Conservation (phyloP, 768 basidiomycete genomes). For the Holtermannia corniformis region DNA sequence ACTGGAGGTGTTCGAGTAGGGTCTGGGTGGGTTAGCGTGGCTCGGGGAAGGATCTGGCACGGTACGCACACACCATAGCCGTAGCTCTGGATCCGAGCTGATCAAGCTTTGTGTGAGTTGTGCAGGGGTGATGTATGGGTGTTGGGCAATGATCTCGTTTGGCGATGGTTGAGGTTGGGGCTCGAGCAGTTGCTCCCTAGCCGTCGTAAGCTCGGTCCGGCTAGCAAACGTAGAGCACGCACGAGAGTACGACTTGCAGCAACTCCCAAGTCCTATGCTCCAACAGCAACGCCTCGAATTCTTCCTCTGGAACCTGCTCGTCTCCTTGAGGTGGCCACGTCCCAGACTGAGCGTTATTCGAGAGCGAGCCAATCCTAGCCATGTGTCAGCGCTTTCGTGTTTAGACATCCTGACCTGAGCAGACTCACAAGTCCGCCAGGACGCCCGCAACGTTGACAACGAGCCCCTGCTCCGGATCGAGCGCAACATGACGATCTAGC, state of each 20-base stretch:
- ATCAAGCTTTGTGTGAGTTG: slow-evolving; percentile 29
- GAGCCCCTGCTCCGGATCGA: not conserved
- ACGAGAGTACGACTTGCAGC: slow-evolving; percentile 26
- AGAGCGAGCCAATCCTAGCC: not conserved
- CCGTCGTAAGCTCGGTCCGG: not conserved
- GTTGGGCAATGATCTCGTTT: not conserved
- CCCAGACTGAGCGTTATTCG: not conserved
- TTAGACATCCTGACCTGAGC: no score
- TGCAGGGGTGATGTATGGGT: slow-evolving; percentile 30
- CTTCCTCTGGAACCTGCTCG: slow-evolving; percentile 20
- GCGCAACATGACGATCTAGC: not conserved
- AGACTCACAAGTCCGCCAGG: not conserved
- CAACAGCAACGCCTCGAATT: slow-evolving; percentile 18
- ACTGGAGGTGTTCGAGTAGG: slow-evolving; percentile 32
- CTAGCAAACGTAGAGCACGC: slow-evolving; percentile 5
- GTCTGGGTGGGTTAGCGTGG: slow-evolving; percentile 10
- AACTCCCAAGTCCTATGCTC: slow-evolving; percentile 38
- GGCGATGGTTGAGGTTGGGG: not conserved
- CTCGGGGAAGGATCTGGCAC: not conserved
- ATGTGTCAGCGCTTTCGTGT: not conserved
- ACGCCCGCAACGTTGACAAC: not conserved
- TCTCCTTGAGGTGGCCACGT: slow-evolving; percentile 13
- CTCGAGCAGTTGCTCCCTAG: not conserved
- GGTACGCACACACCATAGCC: slow-evolving; percentile 24
- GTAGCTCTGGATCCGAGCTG: slow-evolving; percentile 26